These are phyloP conservation scores for Quercus variabilis DNA, from an alignment of 306 rosid genomes.

Conservation along the genomic window DNA sequence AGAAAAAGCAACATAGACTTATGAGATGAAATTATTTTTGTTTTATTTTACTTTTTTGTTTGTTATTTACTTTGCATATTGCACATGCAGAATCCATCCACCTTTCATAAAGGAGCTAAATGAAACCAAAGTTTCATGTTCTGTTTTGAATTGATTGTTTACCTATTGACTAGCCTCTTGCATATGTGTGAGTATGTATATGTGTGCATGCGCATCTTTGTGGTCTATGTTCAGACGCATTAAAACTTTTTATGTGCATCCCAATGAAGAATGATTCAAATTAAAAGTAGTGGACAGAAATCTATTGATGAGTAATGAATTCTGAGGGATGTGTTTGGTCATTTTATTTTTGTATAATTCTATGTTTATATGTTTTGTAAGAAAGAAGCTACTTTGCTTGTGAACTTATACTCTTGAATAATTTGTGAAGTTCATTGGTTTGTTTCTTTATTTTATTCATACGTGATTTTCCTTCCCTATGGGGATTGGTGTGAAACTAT, in stretches of 20 bases:
- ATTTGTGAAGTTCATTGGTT: background rate
- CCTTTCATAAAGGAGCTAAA: too few species aligned
- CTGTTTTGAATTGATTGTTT: too few species aligned
- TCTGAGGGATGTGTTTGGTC: slow-evolving; percentile 43
- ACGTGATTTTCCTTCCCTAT: background rate
- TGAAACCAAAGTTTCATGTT: too few species aligned
- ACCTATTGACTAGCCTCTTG: too few species aligned
- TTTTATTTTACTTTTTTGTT: too few species aligned
- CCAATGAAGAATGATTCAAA: background rate
- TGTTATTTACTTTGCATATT: too few species aligned
- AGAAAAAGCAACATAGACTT: too few species aligned
- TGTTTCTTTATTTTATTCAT: background rate
- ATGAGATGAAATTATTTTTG: too few species aligned
- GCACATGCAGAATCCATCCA: too few species aligned
- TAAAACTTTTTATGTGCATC: background rate
- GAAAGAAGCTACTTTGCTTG: background rate
- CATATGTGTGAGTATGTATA: too few species aligned
- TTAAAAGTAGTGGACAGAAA: background rate
- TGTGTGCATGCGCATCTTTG: too few species aligned
- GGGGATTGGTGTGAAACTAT: background rate
- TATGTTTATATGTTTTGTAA: background rate
- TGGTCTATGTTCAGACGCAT: background rate
- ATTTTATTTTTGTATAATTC: background rate
- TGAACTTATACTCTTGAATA: background rate
- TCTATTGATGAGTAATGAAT: slow-evolving; percentile 32